Base-by-base conservation (phyloP, 1,284 basidiomycete genomes). In the Puccinia polysora region DNA sequence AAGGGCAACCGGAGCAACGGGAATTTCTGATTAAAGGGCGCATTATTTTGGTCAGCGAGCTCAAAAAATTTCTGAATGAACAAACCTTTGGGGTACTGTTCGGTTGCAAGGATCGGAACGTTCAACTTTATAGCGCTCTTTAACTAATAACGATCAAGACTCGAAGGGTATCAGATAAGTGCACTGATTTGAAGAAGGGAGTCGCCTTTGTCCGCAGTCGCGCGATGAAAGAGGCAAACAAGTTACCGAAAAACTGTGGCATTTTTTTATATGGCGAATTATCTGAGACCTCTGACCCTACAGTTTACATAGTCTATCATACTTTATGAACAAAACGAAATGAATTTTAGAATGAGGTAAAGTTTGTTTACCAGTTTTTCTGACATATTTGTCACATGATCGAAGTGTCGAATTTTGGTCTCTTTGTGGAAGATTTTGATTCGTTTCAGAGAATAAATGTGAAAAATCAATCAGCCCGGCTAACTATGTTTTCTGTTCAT, bases 71-170 rank as follows among this genome's bases (percentile, higher is more conserved):
- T n/a, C n/a, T n/a, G n/a, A n/a, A n/a, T 30, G 7, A 32, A 50
- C 73, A 4, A 38, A 77, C 77, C 77, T 65, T 76, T 77, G 0
- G 77, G 77, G 23, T 77, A 76, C 72, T 78, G 78, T 38, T 78
- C 78, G 4, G 78, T 78, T 28, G 77, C 74, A 30, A 76, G 77
- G 12, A 78, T 75, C 25, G 78, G 77, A 1, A 78, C 60, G n/a
- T 75, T 40, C 45, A 78, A 74, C 28, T 76, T 76, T 32, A 67
- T 52, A 45, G 78, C 75, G 3, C 76, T 77, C 28, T 73, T 74
- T 28, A 78, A 75, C 75, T 63, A 43, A 3, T 15, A 28, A 28
- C 3, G 10, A 12, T 32, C 5, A 28, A 5, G 18, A 6, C n/a
- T 30, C 12, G 18, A 30, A 23, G 18, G 30, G 5, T 28, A 6